Evolutionary conservation across 352 stramenopile species (phyloP).

Genomic region (Globisporangium megalacanthum): DNA sequence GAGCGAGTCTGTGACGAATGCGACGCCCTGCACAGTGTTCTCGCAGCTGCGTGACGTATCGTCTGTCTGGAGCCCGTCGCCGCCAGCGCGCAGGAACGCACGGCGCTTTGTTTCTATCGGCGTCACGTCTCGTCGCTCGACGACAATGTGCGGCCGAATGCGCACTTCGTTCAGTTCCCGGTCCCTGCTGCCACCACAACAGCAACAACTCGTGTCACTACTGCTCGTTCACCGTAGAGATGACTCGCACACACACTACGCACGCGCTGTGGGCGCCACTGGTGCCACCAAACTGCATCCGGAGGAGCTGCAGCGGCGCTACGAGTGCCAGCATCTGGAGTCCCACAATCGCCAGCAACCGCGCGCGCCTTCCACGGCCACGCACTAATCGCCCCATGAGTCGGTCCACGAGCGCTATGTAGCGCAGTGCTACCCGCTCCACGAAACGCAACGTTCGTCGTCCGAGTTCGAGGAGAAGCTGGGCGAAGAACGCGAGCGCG

Average conservation of each 20-base stretch:
- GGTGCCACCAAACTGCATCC: conserved; percentile 26
- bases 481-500: conserved; percentile 36
- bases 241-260: neutral
- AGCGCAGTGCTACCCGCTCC: conserved; percentile 40
- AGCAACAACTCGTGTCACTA: neutral
- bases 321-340: conserved; percentile 29
- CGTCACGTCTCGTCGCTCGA: conserved; percentile 26
- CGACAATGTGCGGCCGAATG: conserved; percentile 59
- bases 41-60: conserved; percentile 26
- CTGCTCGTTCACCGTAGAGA: too few species aligned
- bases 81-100: conserved; percentile 37
- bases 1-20: conserved; percentile 46
- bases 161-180: conserved; percentile 46
- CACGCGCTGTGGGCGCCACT: conserved; percentile 10
- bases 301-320: conserved; percentile 42
- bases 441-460: conserved; percentile 34
- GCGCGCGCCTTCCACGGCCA: conserved; percentile 31
- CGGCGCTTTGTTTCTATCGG: conserved; percentile 26
- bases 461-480: conserved; percentile 45
- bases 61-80: conserved; percentile 42
- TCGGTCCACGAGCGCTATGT: conserved; percentile 43
- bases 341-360: conserved; percentile 33
- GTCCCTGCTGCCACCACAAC: neutral
- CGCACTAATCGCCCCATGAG: conserved; percentile 45
- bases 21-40: conserved; percentile 54